These are phyloP conservation scores for Penicillium antarcticum DNA, from an alignment of 495 filamentous ascomycete species.

Conservation along the genomic window DNA sequence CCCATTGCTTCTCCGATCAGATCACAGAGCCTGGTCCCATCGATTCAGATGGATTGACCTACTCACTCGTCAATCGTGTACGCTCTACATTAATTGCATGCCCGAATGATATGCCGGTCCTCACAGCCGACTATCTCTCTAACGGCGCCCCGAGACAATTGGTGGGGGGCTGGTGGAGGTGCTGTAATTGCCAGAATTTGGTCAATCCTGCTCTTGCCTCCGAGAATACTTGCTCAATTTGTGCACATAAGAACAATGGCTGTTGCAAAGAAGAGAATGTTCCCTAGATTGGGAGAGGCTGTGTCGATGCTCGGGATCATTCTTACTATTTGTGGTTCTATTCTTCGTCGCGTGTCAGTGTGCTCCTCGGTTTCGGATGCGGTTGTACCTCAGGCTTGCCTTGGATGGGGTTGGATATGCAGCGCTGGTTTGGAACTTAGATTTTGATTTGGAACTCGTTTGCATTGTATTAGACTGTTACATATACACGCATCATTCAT, in stretches of 20 bases:
- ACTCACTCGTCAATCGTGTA: not conserved
- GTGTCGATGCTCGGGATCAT: too few relatives aligned
- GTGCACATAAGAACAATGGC: not conserved
- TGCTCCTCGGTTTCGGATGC: too few relatives aligned
- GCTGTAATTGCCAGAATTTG: not conserved
- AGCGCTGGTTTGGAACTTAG: too few relatives aligned
- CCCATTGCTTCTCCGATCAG: not conserved
- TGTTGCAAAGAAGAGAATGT: not conserved
- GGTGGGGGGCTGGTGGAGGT: not conserved
- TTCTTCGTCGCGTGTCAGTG: too few relatives aligned
- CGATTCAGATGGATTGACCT: not conserved
- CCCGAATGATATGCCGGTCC: not conserved
- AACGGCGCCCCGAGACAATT: not conserved
- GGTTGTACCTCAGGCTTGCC: too few relatives aligned
- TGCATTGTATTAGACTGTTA: too few relatives aligned
- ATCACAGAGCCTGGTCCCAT: not conserved
- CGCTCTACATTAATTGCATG: not conserved
- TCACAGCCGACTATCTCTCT: not conserved
- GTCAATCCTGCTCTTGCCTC: conserved; percentile 1
- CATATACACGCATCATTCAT: too few relatives aligned
- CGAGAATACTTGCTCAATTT: not conserved
- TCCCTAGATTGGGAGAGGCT: not conserved
- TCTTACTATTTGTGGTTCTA: too few relatives aligned
- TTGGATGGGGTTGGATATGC: too few relatives aligned
- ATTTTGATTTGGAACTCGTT: too few relatives aligned